Evolutionary conservation across 2,329 filamentous ascomycete species (phyloP), one percentile per base, ranked within the genome.

Genomic region (Trichoderma sp.): DNA sequence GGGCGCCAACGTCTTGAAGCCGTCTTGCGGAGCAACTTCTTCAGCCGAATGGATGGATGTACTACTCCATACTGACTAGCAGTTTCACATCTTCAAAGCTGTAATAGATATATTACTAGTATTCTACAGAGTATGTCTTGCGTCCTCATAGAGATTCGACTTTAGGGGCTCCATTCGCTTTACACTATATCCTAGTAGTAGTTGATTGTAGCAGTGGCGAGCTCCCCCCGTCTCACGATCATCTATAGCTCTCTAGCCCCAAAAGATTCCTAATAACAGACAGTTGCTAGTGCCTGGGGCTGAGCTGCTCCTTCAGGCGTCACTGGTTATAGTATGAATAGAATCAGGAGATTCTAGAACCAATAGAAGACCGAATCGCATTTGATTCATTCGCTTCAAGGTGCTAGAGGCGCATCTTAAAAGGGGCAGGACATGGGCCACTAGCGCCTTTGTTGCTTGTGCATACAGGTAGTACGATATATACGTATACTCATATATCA

Each of bases 391-490:
- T 56, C 37, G 37, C 37, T 13, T 50, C n/a, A 17, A 42, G 13
- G n/a, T 25, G 35, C 17, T 27, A 25, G 61, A 32, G 32, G 35
- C 52, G 50, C 27, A 56, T 54, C 37, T 34, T 8, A 34, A 64
- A 64, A 57, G 52, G 52, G 52, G 61, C 35, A 56, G 48, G 45
- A 48, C 61, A 56, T 45, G 37, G 61, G 52, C 37, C 37, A 56
- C 35, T 64, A 48, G 61, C 48, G 50, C 61, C 10, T 27, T 32
- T 42, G 19, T n/a, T 34, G 25, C 5, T 22, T 15, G 27, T n/a
- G n/a, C n/a, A n/a, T n/a, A n/a, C n/a, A n/a, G n/a, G n/a, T n/a
- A n/a, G n/a, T n/a, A n/a, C n/a, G n/a, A 57, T n/a, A 17, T 29
- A 22, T 37, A 50, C n/a, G 10, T 19, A 48, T 34, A 45, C 10